Evolutionary conservation across 441 rosid genomes (phyloP).

Genomic region (Bocquillonia castaneifolia): DNA sequence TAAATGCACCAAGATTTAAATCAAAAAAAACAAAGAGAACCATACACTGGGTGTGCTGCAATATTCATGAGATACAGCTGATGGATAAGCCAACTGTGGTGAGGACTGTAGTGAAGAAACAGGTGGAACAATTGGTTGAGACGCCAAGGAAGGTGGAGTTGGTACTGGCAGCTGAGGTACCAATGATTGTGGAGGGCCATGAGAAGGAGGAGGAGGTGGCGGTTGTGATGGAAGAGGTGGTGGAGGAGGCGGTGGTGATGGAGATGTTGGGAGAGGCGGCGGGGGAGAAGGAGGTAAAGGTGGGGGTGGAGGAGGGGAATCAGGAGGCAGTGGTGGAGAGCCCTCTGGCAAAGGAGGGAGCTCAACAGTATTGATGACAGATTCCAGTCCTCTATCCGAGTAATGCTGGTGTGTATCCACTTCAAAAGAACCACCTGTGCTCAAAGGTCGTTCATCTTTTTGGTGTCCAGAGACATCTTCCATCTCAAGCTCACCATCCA

Average conservation of each 20-base stretch:
- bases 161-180: slow-evolving; percentile 29
- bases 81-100: slow-evolving; percentile 61
- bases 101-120: slow-evolving; percentile 53
- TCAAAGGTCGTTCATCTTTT: slow-evolving; percentile 46
- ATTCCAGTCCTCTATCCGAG: slow-evolving; percentile 32
- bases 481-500: slow-evolving; percentile 93
- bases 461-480: slow-evolving; percentile 76
- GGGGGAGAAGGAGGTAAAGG: slow-evolving; percentile 83
- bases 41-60: slow-evolving; percentile 52
- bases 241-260: slow-evolving; percentile 41
- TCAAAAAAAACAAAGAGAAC: slow-evolving; percentile 17
- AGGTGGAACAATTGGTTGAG: slow-evolving; percentile 42
- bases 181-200: too few species aligned
- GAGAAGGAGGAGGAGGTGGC: slow-evolving; percentile 45
- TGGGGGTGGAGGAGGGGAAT: slow-evolving; percentile 80
- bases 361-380: slow-evolving; percentile 36
- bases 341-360: slow-evolving; percentile 48
- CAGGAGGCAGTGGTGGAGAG: slow-evolving; percentile 80
- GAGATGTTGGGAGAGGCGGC: slow-evolving; percentile 45
- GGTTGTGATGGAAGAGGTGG: slow-evolving; percentile 52
- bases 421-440: slow-evolving; percentile 29
- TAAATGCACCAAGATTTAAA: slow-evolving; percentile 5
- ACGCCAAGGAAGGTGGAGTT: slow-evolving; percentile 39
- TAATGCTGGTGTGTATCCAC: slow-evolving; percentile 37
- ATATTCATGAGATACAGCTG: slow-evolving; percentile 53